Percentiles rank a stretch among this genome's conserved stretches.
Conservation (phyloP, 495 filamentous ascomycete genomes). For the Articulospora tetracladia region DNA sequence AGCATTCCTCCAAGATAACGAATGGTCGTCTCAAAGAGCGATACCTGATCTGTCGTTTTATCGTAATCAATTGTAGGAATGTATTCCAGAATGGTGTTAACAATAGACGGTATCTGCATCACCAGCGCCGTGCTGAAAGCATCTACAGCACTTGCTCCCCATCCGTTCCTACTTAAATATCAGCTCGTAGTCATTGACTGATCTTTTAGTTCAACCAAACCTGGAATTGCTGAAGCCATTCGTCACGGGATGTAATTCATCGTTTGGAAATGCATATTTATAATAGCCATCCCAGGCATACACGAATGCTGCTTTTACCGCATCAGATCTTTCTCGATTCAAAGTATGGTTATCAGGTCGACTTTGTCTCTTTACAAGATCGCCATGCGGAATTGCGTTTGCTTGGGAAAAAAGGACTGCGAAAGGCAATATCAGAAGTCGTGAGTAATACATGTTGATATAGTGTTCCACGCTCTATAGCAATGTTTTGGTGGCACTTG, state of each 20-base stretch:
- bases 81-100: slow-evolving; percentile 65
- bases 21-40: slow-evolving; percentile 88
- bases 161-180: slow-evolving; percentile 60
- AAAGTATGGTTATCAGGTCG: slow-evolving; percentile 16
- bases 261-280: slow-evolving; percentile 74
- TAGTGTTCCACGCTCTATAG: neutral
- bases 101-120: slow-evolving; percentile 65
- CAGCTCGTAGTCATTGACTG: slow-evolving; percentile 11
- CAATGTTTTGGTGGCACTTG: too few relatives aligned
- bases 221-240: slow-evolving; percentile 65
- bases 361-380: neutral
- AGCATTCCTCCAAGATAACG: slow-evolving; percentile 79
- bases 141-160: slow-evolving; percentile 84
- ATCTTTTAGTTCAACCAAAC: slow-evolving; percentile 37
- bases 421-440: neutral
- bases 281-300: slow-evolving; percentile 81
- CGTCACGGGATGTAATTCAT: slow-evolving; percentile 67
- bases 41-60: slow-evolving; percentile 53
- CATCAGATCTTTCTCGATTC: slow-evolving; percentile 44
- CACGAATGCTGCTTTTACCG: slow-evolving; percentile 71
- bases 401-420: slow-evolving; percentile 4
- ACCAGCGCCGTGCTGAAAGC: slow-evolving; percentile 77
- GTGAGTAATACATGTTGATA: slow-evolving; percentile 16
- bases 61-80: slow-evolving; percentile 68
- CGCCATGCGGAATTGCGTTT: slow-evolving; percentile 17